Percentiles rank a stretch among this genome's conserved stretches.
These are phyloP conservation scores for Solanum virginianum DNA, from an alignment of 257 asterid species.

Conservation along the genomic window DNA sequence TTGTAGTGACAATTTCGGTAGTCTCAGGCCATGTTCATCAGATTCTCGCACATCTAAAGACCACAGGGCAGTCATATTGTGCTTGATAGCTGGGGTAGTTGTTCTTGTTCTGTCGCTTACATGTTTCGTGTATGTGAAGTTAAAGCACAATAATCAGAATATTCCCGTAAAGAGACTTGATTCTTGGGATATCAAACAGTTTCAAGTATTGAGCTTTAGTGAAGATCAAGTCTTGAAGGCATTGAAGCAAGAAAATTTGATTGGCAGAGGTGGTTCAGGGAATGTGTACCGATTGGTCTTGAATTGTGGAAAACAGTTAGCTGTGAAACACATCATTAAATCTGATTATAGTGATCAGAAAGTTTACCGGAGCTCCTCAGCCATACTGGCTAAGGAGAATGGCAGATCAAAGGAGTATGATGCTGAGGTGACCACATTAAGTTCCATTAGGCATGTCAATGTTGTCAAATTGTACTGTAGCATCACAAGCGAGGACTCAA, in stretches of 20 bases:
- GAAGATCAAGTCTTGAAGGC: slow-evolving; percentile 28
- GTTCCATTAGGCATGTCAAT: slow-evolving; percentile 33
- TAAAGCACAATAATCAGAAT: not conserved
- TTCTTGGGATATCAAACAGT: slow-evolving; percentile 29
- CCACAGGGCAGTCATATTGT: slow-evolving; percentile 1
- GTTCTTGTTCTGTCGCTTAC: slow-evolving; percentile 8
- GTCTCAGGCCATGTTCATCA: slow-evolving; percentile 14
- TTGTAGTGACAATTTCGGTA: slow-evolving; percentile 10
- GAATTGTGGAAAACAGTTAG: slow-evolving; percentile 20
- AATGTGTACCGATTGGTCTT: slow-evolving; percentile 24
- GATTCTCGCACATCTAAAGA: not conserved
- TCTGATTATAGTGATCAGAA: not conserved
- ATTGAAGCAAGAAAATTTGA: slow-evolving; percentile 26
- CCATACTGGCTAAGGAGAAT: slow-evolving; percentile 12
- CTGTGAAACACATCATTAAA: slow-evolving; percentile 36
- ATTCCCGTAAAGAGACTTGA: slow-evolving; percentile 10
- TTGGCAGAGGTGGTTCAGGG: slow-evolving; percentile 37
- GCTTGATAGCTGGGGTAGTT: slow-evolving; percentile 15
- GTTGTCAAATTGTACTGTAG: slow-evolving; percentile 35
- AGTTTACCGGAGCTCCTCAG: slow-evolving; percentile 12
- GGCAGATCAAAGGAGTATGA: slow-evolving; percentile 16
- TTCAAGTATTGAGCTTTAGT: slow-evolving; percentile 21
- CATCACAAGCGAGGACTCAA: slow-evolving; percentile 36
- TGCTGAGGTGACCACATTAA: slow-evolving; percentile 31
- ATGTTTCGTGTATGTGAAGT: slow-evolving; percentile 10